Evolutionary conservation across 139 green algal species (phyloP), one percentile per base, ranked within the genome.

Genomic region (Zygnema cylindricum): DNA sequence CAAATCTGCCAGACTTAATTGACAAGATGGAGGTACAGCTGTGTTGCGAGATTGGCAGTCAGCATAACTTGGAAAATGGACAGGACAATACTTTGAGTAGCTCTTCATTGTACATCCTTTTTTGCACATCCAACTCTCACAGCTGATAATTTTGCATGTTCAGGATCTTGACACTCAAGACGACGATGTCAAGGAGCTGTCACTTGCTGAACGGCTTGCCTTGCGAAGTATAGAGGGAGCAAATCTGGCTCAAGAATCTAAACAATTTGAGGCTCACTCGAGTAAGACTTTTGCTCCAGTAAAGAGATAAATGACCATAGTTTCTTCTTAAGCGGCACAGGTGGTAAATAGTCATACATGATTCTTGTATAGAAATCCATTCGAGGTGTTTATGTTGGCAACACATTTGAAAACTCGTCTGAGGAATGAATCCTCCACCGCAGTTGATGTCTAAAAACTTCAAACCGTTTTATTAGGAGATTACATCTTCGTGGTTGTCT

Each of bases 261-360:
- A 25, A 16, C 49, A 63, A 63, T 16, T 16, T 63, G 49, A 7
- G 7, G 49, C 16, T 63, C 16, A 25, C 16, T 16, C 49, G 16
- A 63, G 49, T 63, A 63, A 63, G 49, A 63, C 49, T 63, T 63
- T 63, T n/a, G n/a, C n/a, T n/a, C n/a, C n/a, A n/a, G n/a, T n/a
- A n/a, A n/a, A n/a, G n/a, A n/a, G 49, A 63, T 16, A 16, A 63
- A 25, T 63, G 7, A 7, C 7, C 7, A 63, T 63, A 16, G 16
- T 16, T 63, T 63, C 49, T 7, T 25, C 7, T 63, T 16, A 63
- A 63, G 49, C 16, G 7, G 7, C 49, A 63, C 49, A 25, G 49
- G 49, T 16, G 7, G 49, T 7, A 7, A 25, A 63, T 25, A 25
- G 49, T 63, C 7, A 7, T 63, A 16, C 16, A 16, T 16, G 49